Evolutionary conservation across 257 asterid genomes (phyloP), one percentile per base, ranked within the genome.

Genomic region (Marsdenia floribunda): DNA sequence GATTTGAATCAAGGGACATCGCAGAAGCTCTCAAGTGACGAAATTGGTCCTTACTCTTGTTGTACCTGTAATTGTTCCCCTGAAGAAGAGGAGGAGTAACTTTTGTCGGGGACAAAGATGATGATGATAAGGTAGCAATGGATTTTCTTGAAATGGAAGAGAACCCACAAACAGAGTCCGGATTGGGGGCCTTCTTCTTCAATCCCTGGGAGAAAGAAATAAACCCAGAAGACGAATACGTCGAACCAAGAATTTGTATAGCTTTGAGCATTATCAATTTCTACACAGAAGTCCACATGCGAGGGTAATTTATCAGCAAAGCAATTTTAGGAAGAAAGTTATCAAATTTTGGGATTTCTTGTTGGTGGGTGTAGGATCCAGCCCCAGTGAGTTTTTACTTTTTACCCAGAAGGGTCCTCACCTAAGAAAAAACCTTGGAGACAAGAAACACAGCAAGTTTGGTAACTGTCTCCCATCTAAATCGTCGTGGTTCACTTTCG

Each of bases 221-320:
- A 74, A 86, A 81, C 59, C 89, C 94, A 74, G 88, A 46, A 42
- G 90, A 74, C 16, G 91, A 79, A 50, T 85, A 85, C 60, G 96
- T 87, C n/a, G 93, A 86, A 83, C 91, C 96, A 80, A 89, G 83
- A 89, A 88, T 86, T 76, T 88, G 98, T 79, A 88, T 84, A 29
- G 91, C 85, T 79, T 90, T 91, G 69, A 93, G 89, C 98, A 93
- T 93, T 79, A 81, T 91, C 75, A 71, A 44, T 69, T 47, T 46
- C 58, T 46, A 24, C 24, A 13, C 35, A 63, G 16, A 33, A 29
- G 68, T 8, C n/a, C 15, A 37, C 70, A 37, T 38, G 18, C 5
- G 69, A 15, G 37, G 68, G 68, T 29, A 61, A 11, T 2, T 6
- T 61, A 61, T 61, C 44, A 14, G 68, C 38, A 11, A 35, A 15